Evolutionary conservation across 148 eudicot species (phyloP), one percentile per base, ranked within the genome.

Genomic region (Mesembryanthemum crystallinum): DNA sequence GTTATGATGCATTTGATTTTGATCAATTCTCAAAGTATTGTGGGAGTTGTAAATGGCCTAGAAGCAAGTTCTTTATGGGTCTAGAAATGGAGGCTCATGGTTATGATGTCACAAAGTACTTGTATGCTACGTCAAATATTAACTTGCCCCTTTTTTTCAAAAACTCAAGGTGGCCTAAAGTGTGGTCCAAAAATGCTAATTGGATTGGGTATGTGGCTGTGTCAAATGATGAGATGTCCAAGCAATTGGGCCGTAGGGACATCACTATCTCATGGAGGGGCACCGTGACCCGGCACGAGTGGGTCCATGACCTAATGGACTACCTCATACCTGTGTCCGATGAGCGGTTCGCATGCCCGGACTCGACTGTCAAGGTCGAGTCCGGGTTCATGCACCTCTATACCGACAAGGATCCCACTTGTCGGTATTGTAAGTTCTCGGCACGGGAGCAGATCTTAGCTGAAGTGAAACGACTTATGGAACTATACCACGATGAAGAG

Each of bases 181-280:
- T 83, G 1, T 88, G 93, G 92, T 84, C 88, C 78, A 84, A 83
- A 35, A 74, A 85, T 20, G 90, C 92, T 4, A 90, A 92, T 55
- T 92, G 97, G 94, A 90, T 92, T 27, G 97, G 94, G 3, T 88
- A 87, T 66, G 83, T 90, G 21, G 88, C 90, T 21, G 92, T 92
- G 21, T 92, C 97, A 5, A 82, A 87, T 51, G 89, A 92, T 58
- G 91, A 83, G n/a, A 73, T 66, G 42, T 80, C 91, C 1, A 60
- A 60, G 49, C 54, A 69, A 8, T 63, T 92, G 39, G 97, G 94
- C 8, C 91, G 94, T 5, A 87, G 94, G 1, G 97, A 92, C 35
- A 81, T 92, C 17, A 69, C 81, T 39, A 74, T 92, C 2, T 85
- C 87, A 7, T 92, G 97, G 94, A 77, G 97, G 60, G 94, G 94